These are phyloP conservation scores for Oryza meyeriana DNA, from an alignment of 176 grass and related monocot species.

Conservation along the genomic window DNA sequence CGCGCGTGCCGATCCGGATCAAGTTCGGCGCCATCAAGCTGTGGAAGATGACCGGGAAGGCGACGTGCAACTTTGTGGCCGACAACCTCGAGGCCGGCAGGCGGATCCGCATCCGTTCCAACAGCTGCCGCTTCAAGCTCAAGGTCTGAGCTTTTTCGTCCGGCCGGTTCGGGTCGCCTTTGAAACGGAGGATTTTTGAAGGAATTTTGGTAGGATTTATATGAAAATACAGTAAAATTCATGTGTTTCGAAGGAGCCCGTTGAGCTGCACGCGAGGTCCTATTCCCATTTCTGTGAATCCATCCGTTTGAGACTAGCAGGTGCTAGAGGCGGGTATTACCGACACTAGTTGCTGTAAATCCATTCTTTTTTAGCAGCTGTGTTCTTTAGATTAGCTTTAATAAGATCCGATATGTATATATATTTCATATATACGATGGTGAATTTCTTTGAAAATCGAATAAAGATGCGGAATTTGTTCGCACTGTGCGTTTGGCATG, in stretches of 20 bases:
- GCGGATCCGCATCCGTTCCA: conserved; percentile 61
- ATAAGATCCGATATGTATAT: not conserved
- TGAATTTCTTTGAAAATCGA: not conserved
- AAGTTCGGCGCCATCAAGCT: conserved; percentile 77
- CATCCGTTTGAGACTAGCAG: not conserved
- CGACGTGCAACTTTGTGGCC: conserved; percentile 49
- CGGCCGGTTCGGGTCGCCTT: too few relatives aligned
- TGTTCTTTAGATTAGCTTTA: not conserved
- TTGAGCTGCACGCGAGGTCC: not conserved
- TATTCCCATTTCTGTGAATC: conserved; percentile 10
- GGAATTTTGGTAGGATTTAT: too few relatives aligned
- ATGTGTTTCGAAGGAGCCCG: too few relatives aligned
- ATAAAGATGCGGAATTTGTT: not conserved
- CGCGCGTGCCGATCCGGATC: conserved; percentile 59
- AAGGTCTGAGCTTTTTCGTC: conserved; percentile 41
- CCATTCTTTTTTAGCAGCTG: not conserved
- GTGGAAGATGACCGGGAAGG: conserved; percentile 64
- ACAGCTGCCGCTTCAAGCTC: conserved; percentile 75
- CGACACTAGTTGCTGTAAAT: not conserved
- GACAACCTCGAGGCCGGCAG: conserved; percentile 42
- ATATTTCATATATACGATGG: not conserved
- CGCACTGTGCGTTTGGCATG: not conserved
- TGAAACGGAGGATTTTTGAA: too few relatives aligned
- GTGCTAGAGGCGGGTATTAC: not conserved
- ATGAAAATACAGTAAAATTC: too few relatives aligned